These are phyloP conservation scores for Penicillium canariense DNA, from an alignment of 495 filamentous ascomycete genomes.

Conservation along the genomic window DNA sequence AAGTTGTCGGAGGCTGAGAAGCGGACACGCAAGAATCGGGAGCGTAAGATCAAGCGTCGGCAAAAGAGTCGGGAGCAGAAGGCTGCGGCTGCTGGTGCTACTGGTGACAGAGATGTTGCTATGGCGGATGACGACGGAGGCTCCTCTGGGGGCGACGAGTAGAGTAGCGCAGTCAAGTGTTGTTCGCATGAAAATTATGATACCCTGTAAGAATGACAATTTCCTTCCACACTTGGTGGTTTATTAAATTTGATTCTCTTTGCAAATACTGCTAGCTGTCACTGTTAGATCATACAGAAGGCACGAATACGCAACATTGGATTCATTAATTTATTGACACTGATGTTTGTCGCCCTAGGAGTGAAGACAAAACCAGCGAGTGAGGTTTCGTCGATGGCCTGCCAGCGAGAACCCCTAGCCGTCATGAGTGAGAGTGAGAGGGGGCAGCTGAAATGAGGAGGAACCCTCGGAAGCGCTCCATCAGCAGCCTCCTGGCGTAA, in stretches of 20 bases:
- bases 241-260: background rate
- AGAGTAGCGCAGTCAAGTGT: background rate
- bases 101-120: slow-evolving; percentile 16
- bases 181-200: slow-evolving; percentile 16
- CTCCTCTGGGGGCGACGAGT: slow-evolving; percentile 16
- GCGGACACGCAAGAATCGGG: slow-evolving; percentile 45
- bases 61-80: slow-evolving; percentile 47
- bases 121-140: slow-evolving; percentile 25
- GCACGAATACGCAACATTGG: too few relatives aligned
- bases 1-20: slow-evolving; percentile 47
- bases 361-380: too few relatives aligned
- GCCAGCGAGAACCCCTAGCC: too few relatives aligned
- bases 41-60: slow-evolving; percentile 44
- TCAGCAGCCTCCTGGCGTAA: too few relatives aligned
- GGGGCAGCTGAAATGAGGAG: too few relatives aligned
- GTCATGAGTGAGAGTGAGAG: too few relatives aligned
- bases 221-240: background rate
- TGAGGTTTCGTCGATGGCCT: too few relatives aligned
- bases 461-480: too few relatives aligned
- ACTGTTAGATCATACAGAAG: too few relatives aligned
- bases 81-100: slow-evolving; percentile 33
- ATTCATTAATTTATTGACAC: too few relatives aligned
- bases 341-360: too few relatives aligned
- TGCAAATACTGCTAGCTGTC: too few relatives aligned
- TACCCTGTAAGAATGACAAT: slow-evolving; percentile 16